These are phyloP conservation scores for Fagus sylvatica DNA, from an alignment of 306 rosid genomes.

Conservation along the genomic window DNA sequence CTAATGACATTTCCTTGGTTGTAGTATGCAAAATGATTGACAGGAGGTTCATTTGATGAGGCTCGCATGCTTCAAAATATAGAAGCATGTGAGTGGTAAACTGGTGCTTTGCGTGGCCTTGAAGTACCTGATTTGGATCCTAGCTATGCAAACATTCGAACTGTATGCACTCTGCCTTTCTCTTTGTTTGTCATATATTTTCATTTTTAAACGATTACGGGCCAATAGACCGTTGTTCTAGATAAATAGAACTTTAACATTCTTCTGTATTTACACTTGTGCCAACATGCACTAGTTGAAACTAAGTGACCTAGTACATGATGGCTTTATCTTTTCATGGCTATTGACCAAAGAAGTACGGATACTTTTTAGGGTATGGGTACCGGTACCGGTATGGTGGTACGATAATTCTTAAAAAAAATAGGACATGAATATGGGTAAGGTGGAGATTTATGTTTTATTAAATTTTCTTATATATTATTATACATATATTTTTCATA, in stretches of 20 bases:
- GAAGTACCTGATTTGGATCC: conserved; percentile 70
- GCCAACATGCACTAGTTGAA: conserved; percentile 9
- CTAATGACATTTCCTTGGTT: conserved; percentile 43
- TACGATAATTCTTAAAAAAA: too few relatives aligned
- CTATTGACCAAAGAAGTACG: not conserved
- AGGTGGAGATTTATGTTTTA: too few relatives aligned
- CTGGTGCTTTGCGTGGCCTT: conserved; percentile 67
- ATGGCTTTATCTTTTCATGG: not conserved
- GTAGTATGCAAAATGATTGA: conserved; percentile 78
- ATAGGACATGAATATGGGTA: too few relatives aligned
- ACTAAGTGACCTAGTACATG: not conserved
- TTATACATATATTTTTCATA: too few relatives aligned
- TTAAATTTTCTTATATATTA: too few relatives aligned
- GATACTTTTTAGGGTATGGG: too few relatives aligned
- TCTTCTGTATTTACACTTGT: not conserved
- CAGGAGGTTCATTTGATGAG: conserved; percentile 84
- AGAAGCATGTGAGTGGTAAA: conserved; percentile 91
- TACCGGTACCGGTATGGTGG: too few relatives aligned
- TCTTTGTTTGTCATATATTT: conserved; percentile 5
- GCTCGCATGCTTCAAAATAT: conserved; percentile 65
- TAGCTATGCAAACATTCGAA: conserved; percentile 70
- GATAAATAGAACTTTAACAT: not conserved
- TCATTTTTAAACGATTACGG: conserved; percentile 8
- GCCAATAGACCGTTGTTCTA: not conserved
- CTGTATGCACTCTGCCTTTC: conserved; percentile 58